Percentiles rank a stretch among this genome's conserved stretches.
These are phyloP conservation scores for Tolypocladium tundrense DNA, from an alignment of 2,329 filamentous ascomycete genomes.

Conservation along the genomic window DNA sequence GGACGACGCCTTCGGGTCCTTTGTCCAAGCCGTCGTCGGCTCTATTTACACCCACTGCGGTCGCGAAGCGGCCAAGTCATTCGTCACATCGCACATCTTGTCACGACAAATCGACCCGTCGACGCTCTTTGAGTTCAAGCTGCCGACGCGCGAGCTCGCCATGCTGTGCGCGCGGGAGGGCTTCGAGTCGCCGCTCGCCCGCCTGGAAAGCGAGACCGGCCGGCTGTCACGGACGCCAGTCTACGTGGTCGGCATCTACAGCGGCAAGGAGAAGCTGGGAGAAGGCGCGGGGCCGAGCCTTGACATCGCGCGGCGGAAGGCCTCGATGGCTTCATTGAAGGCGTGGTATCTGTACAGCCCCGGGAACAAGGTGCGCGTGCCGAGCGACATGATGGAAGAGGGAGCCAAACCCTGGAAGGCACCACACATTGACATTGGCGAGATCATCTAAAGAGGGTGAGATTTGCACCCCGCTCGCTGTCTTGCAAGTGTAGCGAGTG, in stretches of 20 bases:
- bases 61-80: constrained; percentile 64
- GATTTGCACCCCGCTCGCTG: background rate
- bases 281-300: constrained; percentile 77
- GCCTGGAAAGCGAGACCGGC: constrained; percentile 85
- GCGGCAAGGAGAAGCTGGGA: constrained; percentile 80
- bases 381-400: constrained; percentile 58
- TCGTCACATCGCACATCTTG: constrained; percentile 77
- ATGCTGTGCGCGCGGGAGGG: constrained; percentile 79
- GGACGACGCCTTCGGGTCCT: constrained; percentile 59
- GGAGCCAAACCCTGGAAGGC: constrained; percentile 55
- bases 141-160: constrained; percentile 74
- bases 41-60: constrained; percentile 81
- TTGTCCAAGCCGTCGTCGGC: constrained; percentile 76
- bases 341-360: constrained; percentile 96
- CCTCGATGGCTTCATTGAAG: constrained; percentile 78
- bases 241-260: constrained; percentile 89
- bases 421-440: constrained; percentile 59
- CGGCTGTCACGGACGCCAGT: constrained; percentile 76
- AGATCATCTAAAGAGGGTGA: constrained; percentile 43
- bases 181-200: constrained; percentile 78
- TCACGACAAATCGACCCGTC: constrained; percentile 67
- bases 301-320: constrained; percentile 65
- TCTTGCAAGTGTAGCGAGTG: constrained; percentile 3
- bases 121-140: constrained; percentile 71
- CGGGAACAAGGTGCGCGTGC: constrained; percentile 49